Evolutionary conservation across 1,284 basidiomycete genomes (phyloP).

Genomic region (Ustilago xerochloae): DNA sequence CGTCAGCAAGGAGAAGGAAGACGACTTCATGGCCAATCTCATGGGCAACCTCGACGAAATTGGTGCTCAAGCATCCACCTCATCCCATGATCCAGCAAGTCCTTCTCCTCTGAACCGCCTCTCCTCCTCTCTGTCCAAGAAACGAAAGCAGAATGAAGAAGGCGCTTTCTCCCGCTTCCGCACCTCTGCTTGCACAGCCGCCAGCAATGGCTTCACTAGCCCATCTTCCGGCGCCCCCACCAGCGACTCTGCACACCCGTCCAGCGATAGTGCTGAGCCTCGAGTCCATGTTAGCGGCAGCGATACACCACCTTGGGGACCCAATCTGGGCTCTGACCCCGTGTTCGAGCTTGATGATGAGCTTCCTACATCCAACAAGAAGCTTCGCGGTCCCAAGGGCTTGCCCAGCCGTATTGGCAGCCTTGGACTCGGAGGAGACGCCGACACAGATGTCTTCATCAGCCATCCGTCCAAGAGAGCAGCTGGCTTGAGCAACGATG

Average conservation of each 20-base stretch:
- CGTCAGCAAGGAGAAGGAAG: conserved; percentile 62
- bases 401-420: conserved; percentile 46
- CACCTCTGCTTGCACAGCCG: conserved; percentile 18
- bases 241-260: conserved; percentile 44
- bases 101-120: conserved; percentile 35
- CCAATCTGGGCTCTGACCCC: conserved; percentile 44
- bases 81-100: conserved; percentile 46
- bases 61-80: conserved; percentile 30
- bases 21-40: conserved; percentile 65
- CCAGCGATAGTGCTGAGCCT: conserved; percentile 38
- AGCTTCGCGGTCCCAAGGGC: conserved; percentile 37
- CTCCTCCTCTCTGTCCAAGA: conserved; percentile 28
- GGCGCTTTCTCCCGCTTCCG: conserved; percentile 39
- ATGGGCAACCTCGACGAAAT: conserved; percentile 60
- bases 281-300: conserved; percentile 59
- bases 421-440: conserved; percentile 42
- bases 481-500: conserved; percentile 49
- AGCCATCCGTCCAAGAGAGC: conserved; percentile 42
- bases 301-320: conserved; percentile 62
- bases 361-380: conserved; percentile 44
- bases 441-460: conserved; percentile 36
- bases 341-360: conserved; percentile 48
- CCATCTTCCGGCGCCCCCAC: conserved; percentile 43
- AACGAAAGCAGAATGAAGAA: conserved; percentile 45
- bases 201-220: conserved; percentile 45